Percentiles rank a stretch among this genome's conserved stretches.
Conservation (phyloP, 768 basidiomycete genomes). For the Candolleomyces eurysporus region DNA sequence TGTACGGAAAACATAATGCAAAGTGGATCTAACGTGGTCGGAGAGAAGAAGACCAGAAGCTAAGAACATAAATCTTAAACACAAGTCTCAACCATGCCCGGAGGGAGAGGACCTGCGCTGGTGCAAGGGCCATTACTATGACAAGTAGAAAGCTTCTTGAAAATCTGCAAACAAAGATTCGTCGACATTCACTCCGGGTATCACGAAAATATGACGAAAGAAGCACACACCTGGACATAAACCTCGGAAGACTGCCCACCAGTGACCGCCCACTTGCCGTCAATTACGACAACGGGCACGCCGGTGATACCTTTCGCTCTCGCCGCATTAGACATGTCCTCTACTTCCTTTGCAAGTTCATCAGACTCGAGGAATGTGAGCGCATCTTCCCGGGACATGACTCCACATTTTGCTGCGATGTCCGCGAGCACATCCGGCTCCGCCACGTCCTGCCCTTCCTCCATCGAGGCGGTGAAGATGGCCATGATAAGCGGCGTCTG, state of each 20-base stretch:
- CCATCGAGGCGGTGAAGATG: constrained; percentile 67
- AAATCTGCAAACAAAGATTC: constrained; percentile 30
- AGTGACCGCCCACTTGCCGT: constrained; percentile 73
- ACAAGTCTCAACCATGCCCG: background rate
- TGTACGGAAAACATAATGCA: background rate
- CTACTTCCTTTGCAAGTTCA: constrained; percentile 63
- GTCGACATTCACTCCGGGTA: background rate
- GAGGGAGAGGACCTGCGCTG: background rate
- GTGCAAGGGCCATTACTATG: background rate
- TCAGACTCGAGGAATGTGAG: constrained; percentile 62
- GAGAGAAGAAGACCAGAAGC: constrained; percentile 6
- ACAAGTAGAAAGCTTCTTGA: constrained; percentile 48
- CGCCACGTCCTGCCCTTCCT: constrained; percentile 61
- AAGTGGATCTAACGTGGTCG: background rate
- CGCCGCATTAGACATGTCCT: constrained; percentile 59
- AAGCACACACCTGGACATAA: constrained; percentile 55
- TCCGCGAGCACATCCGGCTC: constrained; percentile 58
- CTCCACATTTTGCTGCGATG: constrained; percentile 49
- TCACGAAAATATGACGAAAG: background rate
- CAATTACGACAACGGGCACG: constrained; percentile 78
- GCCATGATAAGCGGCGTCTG: constrained; percentile 57
- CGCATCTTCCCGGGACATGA: constrained; percentile 63
- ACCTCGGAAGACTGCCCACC: constrained; percentile 74
- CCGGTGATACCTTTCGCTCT: constrained; percentile 69
- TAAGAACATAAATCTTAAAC: background rate